Conservation (phyloP, 371 early-diverging fungal species). For the Mortierella sp. region DNA sequence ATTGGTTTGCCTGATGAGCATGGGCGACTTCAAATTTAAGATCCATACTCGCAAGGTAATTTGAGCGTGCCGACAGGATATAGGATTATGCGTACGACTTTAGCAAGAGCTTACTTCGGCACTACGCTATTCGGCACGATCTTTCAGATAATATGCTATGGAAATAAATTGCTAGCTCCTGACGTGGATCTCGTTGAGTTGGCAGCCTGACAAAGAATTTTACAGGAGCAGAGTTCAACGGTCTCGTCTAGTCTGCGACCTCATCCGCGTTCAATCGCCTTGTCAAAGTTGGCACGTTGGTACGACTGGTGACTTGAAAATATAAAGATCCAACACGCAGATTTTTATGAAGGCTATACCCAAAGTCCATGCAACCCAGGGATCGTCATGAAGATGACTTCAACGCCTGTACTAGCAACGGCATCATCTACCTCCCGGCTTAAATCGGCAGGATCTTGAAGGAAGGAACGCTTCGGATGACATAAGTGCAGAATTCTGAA, state of each 20-base stretch:
- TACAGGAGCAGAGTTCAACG: conserved; percentile 98
- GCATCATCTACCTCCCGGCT: conserved; percentile 85
- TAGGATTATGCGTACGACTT: no score
- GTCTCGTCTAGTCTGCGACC: conserved; percentile 98
- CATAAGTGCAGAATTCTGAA: conserved; percentile 85
- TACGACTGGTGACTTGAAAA: conserved; percentile 86
- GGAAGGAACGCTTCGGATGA: conserved; percentile 87
- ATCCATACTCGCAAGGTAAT: conserved; percentile 89
- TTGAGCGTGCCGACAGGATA: not conserved
- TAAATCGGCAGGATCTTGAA: conserved; percentile 79
- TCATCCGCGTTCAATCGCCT: conserved; percentile 99
- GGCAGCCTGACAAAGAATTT: conserved; percentile 98
- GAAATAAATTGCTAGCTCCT: conserved; percentile 86
- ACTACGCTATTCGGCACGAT: no score
- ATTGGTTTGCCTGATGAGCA: conserved; percentile 94
- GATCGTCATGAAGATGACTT: conserved; percentile 96
- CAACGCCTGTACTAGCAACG: conserved; percentile 84
- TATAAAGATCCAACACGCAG: conserved; percentile 91
- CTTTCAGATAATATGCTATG: conserved; percentile 74
- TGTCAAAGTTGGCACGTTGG: conserved; percentile 88
- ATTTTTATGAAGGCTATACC: conserved; percentile 96
- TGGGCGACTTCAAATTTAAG: conserved; percentile 95
- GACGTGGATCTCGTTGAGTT: conserved; percentile 94
- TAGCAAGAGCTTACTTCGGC: no score
- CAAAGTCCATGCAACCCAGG: conserved; percentile 98